A percentile compares a stretch with the other conserved stretches of the same genome.
Conservation (phyloP, 1,284 basidiomycete species). For the Trametes sp. region DNA sequence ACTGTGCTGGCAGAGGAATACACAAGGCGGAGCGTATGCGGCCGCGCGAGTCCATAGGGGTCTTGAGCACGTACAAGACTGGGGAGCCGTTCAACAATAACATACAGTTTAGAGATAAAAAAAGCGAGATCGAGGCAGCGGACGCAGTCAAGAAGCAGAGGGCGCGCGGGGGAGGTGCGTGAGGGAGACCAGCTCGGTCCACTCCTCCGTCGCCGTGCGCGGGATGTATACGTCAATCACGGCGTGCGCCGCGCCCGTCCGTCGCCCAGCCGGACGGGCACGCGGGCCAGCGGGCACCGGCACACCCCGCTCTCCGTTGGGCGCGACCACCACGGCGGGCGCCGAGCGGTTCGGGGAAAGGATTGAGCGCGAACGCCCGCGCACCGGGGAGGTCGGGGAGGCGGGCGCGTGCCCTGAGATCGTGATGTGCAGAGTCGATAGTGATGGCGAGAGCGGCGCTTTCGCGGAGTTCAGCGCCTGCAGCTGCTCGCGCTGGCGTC, state of each 20-base stretch:
- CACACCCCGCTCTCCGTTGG: not conserved
- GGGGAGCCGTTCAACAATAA: not conserved
- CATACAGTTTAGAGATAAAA: constrained; percentile 1
- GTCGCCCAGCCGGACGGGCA: no score
- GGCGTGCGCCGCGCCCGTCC: not conserved
- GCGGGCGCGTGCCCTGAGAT: not conserved
- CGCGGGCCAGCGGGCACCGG: not conserved
- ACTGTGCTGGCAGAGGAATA: not conserved
- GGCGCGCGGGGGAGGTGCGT: constrained; percentile 16
- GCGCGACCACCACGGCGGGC: not conserved
- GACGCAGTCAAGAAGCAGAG: not conserved
- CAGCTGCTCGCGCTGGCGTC: constrained; percentile 13
- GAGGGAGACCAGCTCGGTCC: constrained; percentile 22
- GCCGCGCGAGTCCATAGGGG: not conserved
- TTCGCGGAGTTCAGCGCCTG: not conserved
- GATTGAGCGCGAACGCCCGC: constrained; percentile 5
- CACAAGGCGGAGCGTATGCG: not conserved
- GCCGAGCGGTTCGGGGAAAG: not conserved
- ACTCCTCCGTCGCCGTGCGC: constrained; percentile 21
- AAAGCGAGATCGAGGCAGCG: not conserved
- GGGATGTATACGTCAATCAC: constrained; percentile 13
- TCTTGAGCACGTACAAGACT: not conserved
- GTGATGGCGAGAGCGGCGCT: not conserved
- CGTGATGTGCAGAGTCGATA: not conserved
- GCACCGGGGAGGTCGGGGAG: not conserved